These are phyloP conservation scores for Lycium barbarum DNA, from an alignment of 257 asterid genomes.

Conservation along the genomic window DNA sequence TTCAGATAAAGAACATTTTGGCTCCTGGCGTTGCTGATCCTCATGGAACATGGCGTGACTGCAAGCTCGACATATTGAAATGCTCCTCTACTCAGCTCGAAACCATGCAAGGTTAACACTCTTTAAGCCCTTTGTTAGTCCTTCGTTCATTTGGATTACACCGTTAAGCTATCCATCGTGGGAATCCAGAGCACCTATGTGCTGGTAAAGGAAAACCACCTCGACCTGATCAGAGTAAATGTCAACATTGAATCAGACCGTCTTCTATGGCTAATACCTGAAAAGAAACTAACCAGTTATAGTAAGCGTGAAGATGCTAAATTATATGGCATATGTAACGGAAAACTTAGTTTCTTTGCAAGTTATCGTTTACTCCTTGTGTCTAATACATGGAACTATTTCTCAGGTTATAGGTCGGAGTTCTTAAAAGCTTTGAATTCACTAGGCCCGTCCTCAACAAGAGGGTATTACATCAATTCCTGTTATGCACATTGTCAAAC, in stretches of 20 bases:
- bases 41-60: constrained; percentile 56
- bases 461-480: constrained; percentile 79
- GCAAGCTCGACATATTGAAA: constrained; percentile 63
- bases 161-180: background rate
- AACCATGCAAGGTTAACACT: constrained; percentile 56
- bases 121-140: background rate
- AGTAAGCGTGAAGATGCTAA: background rate
- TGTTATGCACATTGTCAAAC: constrained; percentile 94
- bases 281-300: background rate
- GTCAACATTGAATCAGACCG: background rate
- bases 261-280: no score
- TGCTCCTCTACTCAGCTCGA: constrained; percentile 61
- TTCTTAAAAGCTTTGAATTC: constrained; percentile 55
- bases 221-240: background rate
- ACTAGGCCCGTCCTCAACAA: constrained; percentile 56
- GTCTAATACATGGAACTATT: background rate
- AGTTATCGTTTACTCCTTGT: background rate
- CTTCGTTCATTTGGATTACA: background rate
- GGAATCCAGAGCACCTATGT: no score
- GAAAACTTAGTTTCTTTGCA: no score
- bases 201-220: background rate
- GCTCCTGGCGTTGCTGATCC: constrained; percentile 74
- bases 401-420: constrained; percentile 56
- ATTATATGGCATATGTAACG: background rate
- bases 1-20: constrained; percentile 62